Conservation (phyloP, 805 yeast species). For the Metschnikowia cubensis region DNA sequence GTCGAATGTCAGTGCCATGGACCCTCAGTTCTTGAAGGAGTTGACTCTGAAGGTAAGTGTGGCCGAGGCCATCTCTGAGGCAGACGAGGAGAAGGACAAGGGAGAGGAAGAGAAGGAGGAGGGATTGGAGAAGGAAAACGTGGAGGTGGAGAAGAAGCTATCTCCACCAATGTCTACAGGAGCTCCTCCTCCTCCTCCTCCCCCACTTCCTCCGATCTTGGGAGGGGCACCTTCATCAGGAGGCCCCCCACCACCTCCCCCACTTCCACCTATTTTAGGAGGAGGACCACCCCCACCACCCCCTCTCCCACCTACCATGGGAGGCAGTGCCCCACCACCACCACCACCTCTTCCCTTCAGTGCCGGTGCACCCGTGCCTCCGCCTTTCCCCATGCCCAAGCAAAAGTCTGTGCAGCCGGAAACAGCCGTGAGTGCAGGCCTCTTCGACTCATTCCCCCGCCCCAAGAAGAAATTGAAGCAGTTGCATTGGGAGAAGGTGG, state of each 20-base stretch:
- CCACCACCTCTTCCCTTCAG: conserved; percentile 23
- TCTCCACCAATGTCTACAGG: too few species aligned
- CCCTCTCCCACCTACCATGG: conserved; percentile 21
- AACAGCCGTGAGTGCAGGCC: conserved; percentile 20
- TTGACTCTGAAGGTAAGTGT: conserved; percentile 47
- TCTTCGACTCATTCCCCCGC: conserved; percentile 49
- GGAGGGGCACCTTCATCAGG: conserved; percentile 3
- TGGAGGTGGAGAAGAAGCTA: too few species aligned
- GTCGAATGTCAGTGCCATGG: conserved; percentile 36
- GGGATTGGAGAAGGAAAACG: not conserved
- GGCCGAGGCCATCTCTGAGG: conserved; percentile 29
- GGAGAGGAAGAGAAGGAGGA: not conserved
- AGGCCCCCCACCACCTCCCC: conserved; percentile 22
- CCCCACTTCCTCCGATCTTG: conserved; percentile 18
- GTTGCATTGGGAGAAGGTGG: conserved; percentile 78
- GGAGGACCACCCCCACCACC: conserved; percentile 22
- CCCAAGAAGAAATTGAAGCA: conserved; percentile 65
- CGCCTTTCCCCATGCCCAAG: conserved; percentile 22
- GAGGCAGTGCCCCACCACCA: conserved; percentile 22
- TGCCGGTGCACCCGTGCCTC: conserved; percentile 22
- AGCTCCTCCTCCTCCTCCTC: conserved; percentile 22
- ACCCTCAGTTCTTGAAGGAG: conserved; percentile 52
- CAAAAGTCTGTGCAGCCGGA: conserved; percentile 13
- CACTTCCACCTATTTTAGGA: conserved; percentile 16
- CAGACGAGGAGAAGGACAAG: conserved; percentile 8